Evolutionary conservation across 1,139 yeast genomes (phyloP), one percentile per base, ranked within the genome.

Genomic region (Kodamaea derodonti): DNA sequence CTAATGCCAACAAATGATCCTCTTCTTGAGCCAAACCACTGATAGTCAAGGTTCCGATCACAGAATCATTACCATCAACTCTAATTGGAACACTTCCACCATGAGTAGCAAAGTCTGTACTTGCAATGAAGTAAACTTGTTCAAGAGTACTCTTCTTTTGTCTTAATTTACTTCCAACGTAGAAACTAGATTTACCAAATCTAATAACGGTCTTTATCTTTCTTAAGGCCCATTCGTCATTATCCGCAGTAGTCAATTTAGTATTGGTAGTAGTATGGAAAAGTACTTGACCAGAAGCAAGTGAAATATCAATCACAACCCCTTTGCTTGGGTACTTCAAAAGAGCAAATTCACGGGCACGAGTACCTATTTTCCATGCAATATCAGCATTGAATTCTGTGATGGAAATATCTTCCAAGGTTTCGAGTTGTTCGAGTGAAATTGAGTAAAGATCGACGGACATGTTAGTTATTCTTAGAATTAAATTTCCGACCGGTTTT

Each of bases 41-140:
- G 25, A 78, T 68, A n/a, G 81, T 75, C 31, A 78, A 60, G 3
- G 77, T 71, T 2, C 73, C 86, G 25, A 75, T 61, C 18, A 76
- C 59, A 14, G 69, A 66, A 42, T 69, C 78, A 26, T 60, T 51
- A 18, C 63, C 62, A 10, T 56, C 52, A 13, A 75, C 60, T 33
- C 69, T 63, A 32, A 79, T 56, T 2, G 84, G 84, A 35, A 78
- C 69, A 35, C 78, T 75, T 29, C 85, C 85, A 9, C 84, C 86
- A 45, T 78, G 84, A 32, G 67, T 55, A 9, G 83, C 78, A 46
- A 65, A 78, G n/a, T 76, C 79, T 18, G 46, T 42, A 14, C 70
- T 60, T 16, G 68, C 59, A 24, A 67, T 49, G 43, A 60, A 69
- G 39, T 65, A 62, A n/a, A 68, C 70, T 14, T 66, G 65, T 34